phyloP scores from a whole-genome alignment of 2,329 filamentous ascomycete genomes.

The Cryphonectria japonica region DNA sequence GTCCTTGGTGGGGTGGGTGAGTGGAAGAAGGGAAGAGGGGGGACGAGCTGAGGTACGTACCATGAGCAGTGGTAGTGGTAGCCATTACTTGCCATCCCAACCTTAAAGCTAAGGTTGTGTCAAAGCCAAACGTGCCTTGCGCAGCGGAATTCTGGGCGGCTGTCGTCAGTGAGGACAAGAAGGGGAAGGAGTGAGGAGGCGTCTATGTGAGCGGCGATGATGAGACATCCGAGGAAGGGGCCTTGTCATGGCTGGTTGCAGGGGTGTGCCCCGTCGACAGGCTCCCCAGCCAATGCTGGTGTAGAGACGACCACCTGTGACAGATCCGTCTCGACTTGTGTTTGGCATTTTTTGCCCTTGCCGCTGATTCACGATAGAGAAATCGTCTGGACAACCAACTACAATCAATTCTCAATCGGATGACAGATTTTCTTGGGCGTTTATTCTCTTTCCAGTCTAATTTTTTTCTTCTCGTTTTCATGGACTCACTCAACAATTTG shows the following conservation, averaged over 20 bases:
- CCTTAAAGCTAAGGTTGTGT: slow-evolving; percentile 27
- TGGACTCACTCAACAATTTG: background rate
- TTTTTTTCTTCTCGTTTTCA: background rate
- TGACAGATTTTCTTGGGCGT: background rate
- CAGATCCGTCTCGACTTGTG: slow-evolving; percentile 55
- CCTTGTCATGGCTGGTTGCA: background rate
- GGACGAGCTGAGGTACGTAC: slow-evolving; percentile 5
- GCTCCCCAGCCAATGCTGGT: slow-evolving; percentile 15
- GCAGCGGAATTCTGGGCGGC: background rate
- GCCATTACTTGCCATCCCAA: slow-evolving; percentile 22
- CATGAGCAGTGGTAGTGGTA: background rate
- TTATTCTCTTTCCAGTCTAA: background rate
- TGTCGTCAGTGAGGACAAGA: background rate
- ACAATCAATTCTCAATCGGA: background rate
- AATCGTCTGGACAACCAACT: slow-evolving; percentile 20
- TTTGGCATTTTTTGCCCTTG: slow-evolving; percentile 41
- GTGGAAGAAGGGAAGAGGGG: background rate
- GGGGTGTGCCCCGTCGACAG: slow-evolving; percentile 12
- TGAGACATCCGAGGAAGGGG: slow-evolving; percentile 25
- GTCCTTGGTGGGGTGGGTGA: background rate
- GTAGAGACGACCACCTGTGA: slow-evolving; percentile 43
- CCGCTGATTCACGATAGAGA: slow-evolving; percentile 30
- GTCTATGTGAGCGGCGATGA: background rate
- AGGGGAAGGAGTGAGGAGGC: background rate
- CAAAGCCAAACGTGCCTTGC: slow-evolving; percentile 11